phyloP scores from a whole-genome alignment of 495 filamentous ascomycete genomes.

The Terfezia claveryi region DNA sequence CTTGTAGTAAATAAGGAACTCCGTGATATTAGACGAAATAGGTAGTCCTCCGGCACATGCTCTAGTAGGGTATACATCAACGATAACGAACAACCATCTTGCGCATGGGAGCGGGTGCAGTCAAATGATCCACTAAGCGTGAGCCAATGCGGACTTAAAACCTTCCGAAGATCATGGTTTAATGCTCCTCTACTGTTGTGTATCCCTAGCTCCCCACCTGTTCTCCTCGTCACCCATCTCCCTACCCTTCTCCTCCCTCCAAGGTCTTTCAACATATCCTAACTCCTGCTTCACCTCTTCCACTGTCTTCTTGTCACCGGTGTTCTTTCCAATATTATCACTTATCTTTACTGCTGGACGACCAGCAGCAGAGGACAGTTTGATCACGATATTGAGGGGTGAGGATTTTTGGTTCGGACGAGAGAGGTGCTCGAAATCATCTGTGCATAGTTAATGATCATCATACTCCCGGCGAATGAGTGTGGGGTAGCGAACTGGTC shows the following conservation, averaged over 20 bases:
- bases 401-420: constrained; percentile 52
- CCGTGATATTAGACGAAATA: too few species aligned
- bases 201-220: constrained; percentile 38
- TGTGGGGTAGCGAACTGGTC: constrained; percentile 36
- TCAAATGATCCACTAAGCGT: too few species aligned
- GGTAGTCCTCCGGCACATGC: too few species aligned
- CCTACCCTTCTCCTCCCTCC: constrained; percentile 14
- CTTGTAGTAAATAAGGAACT: too few species aligned
- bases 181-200: neutral
- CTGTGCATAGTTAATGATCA: constrained; percentile 17
- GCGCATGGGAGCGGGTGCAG: too few species aligned
- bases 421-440: constrained; percentile 53
- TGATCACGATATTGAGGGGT: constrained; percentile 97
- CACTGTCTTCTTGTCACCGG: constrained; percentile 59
- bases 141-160: too few species aligned
- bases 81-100: too few species aligned
- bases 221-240: constrained; percentile 59
- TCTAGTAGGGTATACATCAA: too few species aligned
- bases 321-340: constrained; percentile 93
- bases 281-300: constrained; percentile 61
- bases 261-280: constrained; percentile 65
- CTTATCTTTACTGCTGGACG: constrained; percentile 85
- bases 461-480: neutral
- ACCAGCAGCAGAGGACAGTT: constrained; percentile 63
- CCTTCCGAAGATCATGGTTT: neutral